A percentile compares a stretch with the other conserved stretches of the same genome.
Conservation (phyloP, 1,284 basidiomycete genomes). For the Cryptococcus jaspeensis region DNA sequence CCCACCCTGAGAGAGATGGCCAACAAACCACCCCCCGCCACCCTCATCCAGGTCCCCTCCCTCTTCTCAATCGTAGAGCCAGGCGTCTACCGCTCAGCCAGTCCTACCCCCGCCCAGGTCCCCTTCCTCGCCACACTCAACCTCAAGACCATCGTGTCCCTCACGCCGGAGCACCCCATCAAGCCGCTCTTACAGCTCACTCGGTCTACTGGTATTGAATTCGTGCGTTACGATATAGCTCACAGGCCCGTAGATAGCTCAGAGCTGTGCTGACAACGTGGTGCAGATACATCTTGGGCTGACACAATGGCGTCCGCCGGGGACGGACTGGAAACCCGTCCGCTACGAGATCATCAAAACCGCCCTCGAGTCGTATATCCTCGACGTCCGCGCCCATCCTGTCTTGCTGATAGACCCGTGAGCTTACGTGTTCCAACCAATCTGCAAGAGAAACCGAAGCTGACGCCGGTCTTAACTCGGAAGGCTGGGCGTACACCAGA, state of each 20-base stretch:
- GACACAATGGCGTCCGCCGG: slow-evolving; percentile 38
- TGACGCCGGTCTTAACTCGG: background rate
- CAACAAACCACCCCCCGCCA: slow-evolving; percentile 18
- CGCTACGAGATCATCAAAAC: slow-evolving; percentile 47
- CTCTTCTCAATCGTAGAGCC: slow-evolving; percentile 47
- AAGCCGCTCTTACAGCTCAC: slow-evolving; percentile 35
- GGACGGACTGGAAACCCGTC: slow-evolving; percentile 46
- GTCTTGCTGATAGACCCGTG: slow-evolving; percentile 48
- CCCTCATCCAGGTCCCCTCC: slow-evolving; percentile 41
- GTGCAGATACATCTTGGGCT: slow-evolving; percentile 44
- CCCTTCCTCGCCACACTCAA: slow-evolving; percentile 41
- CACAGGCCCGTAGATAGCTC: background rate
- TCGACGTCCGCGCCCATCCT: slow-evolving; percentile 41
- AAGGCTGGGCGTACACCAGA: slow-evolving; percentile 49
- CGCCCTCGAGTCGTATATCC: slow-evolving; percentile 40
- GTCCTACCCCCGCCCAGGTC: slow-evolving; percentile 43
- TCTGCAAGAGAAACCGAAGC: too few species aligned
- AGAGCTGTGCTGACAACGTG: background rate
- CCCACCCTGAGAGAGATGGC: background rate
- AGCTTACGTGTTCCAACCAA: slow-evolving; percentile 9
- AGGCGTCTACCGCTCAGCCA: slow-evolving; percentile 45
- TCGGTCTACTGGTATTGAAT: slow-evolving; percentile 27
- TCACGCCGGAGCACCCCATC: slow-evolving; percentile 48
- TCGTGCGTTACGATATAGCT: slow-evolving; percentile 29
- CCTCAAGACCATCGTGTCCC: slow-evolving; percentile 43